Base-by-base conservation (phyloP, 2,329 filamentous ascomycete species). In the Aspergillus ustus region DNA sequence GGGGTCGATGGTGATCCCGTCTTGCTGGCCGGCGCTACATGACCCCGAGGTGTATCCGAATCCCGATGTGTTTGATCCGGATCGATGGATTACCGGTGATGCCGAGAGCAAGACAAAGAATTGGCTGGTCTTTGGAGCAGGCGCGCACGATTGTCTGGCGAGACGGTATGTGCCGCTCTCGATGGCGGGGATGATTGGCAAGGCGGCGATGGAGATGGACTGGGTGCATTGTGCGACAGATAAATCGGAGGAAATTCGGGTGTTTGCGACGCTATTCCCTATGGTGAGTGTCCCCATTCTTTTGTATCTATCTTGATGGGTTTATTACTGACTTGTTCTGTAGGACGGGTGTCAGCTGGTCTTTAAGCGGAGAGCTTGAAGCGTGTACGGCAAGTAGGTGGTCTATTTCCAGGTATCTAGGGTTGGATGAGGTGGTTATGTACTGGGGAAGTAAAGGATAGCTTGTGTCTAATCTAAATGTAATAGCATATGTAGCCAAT, bases 71-170 rank as follows among this genome's bases (percentile, higher is more conserved):
- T 84, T 84, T 34, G 76, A 85, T 44, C 83, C 83, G 0, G 82
- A 85, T 2, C 76, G 83, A 22, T 85, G 83, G 82, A 82, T 85
- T 31, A 75, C 81, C 0, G 83, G 83, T 0, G 80, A 84, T 57
- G 82, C 83, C 2, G 81, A 80, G 63, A 72, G 75, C 8, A 81
- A 84, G 69, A 82, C 77, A 0, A 84, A 82, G 67, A 85, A 85
- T 56, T 85, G 82, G 82, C 74, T 85, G 1, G 83, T 85, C 0
- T 85, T 85, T 65, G 83, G 83, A 1, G 75, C 82, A 0, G 83
- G 83, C 0, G 67, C 83, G 0, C 83, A 85, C 63, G 80, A 84
- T 25, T 85, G 83, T 61, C 73, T 85, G 1, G 83, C 82, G 0
- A 72, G 77, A 51, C 76, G 73, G 55, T 85, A 84, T 61, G 82